Evolutionary conservation across 805 yeast species (phyloP).

Genomic region (Teunomyces atbi): DNA sequence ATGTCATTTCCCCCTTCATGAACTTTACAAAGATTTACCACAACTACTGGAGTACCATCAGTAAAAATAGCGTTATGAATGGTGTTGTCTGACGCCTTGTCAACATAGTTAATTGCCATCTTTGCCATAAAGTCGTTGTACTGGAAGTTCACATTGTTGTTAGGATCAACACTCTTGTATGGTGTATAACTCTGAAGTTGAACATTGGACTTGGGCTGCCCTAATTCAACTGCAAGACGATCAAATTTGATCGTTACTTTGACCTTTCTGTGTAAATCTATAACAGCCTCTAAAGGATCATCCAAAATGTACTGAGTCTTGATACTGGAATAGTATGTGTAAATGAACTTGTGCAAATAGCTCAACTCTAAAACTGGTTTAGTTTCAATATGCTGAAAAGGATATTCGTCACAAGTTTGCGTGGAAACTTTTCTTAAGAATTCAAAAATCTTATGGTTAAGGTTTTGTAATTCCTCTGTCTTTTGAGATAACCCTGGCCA

Average conservation of each 20-base stretch:
- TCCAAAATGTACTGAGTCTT: conserved; percentile 26
- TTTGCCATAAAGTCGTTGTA: conserved; percentile 74
- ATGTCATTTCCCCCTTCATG: conserved; percentile 36
- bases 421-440: conserved; percentile 28
- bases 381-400: conserved; percentile 6
- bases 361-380: conserved; percentile 37
- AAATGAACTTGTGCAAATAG: conserved; percentile 41
- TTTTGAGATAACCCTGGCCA: conserved; percentile 54
- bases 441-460: conserved; percentile 26
- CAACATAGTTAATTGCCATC: conserved; percentile 54
- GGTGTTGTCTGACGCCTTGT: conserved; percentile 39
- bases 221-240: conserved; percentile 45
- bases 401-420: conserved; percentile 8
- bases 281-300: conserved; percentile 15
- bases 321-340: conserved; percentile 32
- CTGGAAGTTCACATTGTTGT: conserved; percentile 46
- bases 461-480: conserved; percentile 34
- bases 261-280: conserved; percentile 22
- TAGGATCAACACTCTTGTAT: conserved; percentile 40
- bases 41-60: conserved; percentile 72
- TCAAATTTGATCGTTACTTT: conserved; percentile 43
- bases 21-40: conserved; percentile 43
- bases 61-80: conserved; percentile 64
- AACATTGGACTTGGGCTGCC: conserved; percentile 57
- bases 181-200: conserved; percentile 57